Conservation (phyloP, 2,329 filamentous ascomycete genomes). For the Fusarium begoniae region DNA sequence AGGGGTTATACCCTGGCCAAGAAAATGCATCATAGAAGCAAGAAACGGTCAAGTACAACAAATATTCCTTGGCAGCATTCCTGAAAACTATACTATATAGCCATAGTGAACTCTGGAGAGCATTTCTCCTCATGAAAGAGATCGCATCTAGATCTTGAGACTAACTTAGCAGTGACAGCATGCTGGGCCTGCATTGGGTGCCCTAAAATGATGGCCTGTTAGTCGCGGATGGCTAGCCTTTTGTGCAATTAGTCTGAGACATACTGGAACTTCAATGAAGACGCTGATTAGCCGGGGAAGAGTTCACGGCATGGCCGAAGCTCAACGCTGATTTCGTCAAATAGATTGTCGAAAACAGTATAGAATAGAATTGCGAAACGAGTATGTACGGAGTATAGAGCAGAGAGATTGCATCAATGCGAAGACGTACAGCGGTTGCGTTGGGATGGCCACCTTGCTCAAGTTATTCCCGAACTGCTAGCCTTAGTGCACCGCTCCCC, state of each 20-base stretch:
- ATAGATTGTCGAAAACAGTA: no score
- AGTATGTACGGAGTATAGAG: no score
- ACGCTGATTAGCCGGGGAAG: not conserved
- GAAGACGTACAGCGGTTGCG: no score
- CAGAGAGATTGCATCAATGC: no score
- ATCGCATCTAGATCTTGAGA: not conserved
- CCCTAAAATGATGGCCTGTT: not conserved
- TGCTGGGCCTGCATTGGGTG: not conserved
- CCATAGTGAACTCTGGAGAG: not conserved
- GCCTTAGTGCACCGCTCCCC: not conserved
- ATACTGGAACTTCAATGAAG: not conserved
- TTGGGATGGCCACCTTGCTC: not conserved
- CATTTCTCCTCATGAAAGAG: not conserved
- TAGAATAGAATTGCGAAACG: rapidly evolving
- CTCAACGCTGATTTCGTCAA: not conserved
- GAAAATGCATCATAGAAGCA: not conserved
- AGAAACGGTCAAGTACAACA: not conserved
- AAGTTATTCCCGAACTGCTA: not conserved
- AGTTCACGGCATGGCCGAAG: not conserved
- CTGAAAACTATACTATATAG: not conserved
- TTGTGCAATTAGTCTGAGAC: not conserved
- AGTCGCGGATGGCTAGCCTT: not conserved
- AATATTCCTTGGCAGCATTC: not conserved
- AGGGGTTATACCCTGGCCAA: no score
- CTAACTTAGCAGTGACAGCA: not conserved